Evolutionary conservation across 768 basidiomycete genomes (phyloP), one percentile per base, ranked within the genome.

Genomic region (Symmetrospora coprosmae): DNA sequence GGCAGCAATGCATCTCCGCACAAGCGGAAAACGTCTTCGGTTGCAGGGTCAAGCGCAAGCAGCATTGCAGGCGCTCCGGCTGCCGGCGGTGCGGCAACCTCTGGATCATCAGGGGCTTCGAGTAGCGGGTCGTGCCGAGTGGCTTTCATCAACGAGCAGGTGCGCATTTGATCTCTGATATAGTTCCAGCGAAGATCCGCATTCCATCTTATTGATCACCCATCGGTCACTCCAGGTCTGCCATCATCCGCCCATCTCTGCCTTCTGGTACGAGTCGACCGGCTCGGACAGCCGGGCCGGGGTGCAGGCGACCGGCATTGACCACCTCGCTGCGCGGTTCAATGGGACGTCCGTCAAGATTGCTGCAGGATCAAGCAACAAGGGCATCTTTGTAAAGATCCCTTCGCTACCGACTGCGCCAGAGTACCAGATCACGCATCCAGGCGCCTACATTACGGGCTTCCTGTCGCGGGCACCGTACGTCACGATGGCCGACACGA

Each of bases 201-300:
- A 50, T 8, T 39, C 19, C 19, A 39, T 39, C 38, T 13, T 13
- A 39, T 39, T 94, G 23, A 7, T 50, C 4, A 4, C 50, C 35
- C 13, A 51, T 51, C 50, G 14, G 4, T 8, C 25, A 30, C 7
- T 31, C 11, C 38, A 55, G 73, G 82, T 96, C 46, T 94, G 87
- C 1, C 94, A 99, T 73, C 94, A 99, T 68, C 94, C 94, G 0
- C 94, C 94, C 2, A 81, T 96, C 30, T 92, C 88, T 21, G 56
- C 62, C 2, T 64, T 64, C 47, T 64, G 63, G 63, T 64, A 64
- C 34, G 63, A 64, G 33, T 63, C 39, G 59, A 66, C 40, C 31
- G 63, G 17, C 21, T 65, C 16, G 35, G 61, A 3, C 49, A 50
- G 8, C 19, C 40, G 27, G 45, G 61, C 1, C 16, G 25, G 4